Evolutionary conservation across 257 asterid species (phyloP).

Genomic region (Solanum tacnaense): DNA sequence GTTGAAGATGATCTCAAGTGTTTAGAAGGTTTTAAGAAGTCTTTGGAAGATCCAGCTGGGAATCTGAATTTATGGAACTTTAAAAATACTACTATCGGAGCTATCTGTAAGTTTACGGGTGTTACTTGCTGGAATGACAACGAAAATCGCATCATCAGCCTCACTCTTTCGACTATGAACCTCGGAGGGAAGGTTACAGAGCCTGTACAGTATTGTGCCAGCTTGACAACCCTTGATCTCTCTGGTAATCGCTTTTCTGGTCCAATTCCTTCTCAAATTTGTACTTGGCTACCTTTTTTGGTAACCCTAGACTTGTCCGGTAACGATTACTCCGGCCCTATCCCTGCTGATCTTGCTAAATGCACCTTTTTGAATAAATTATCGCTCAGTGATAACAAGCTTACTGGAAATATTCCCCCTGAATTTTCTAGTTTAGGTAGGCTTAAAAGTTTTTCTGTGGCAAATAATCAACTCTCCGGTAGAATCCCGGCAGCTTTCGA

Average conservation of each 20-base stretch:
- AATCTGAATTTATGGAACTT: constrained; percentile 50
- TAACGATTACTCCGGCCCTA: constrained; percentile 53
- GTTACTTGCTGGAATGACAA: constrained; percentile 73
- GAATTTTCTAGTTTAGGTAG: constrained; percentile 53
- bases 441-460: constrained; percentile 49
- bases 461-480: constrained; percentile 57
- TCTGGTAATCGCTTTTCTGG: constrained; percentile 67
- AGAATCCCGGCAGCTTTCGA: constrained; percentile 48
- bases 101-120: constrained; percentile 51
- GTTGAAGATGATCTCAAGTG: constrained; percentile 68
- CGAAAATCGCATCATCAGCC: constrained; percentile 46
- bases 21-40: constrained; percentile 43
- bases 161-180: constrained; percentile 40
- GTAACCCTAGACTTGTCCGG: constrained; percentile 57
- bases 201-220: constrained; percentile 42
- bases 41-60: constrained; percentile 34
- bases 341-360: constrained; percentile 58
- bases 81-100: constrained; percentile 39
- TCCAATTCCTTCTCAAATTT: constrained; percentile 56
- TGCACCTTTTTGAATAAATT: constrained; percentile 56
- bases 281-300: constrained; percentile 77
- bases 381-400: constrained; percentile 36
- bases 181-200: constrained; percentile 46
- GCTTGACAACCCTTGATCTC: constrained; percentile 54
- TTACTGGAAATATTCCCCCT: constrained; percentile 55